A percentile compares a stretch with the other conserved stretches of the same genome.
These are phyloP conservation scores for Antitrichia curtipendula DNA, from an alignment of 225 moss, liverwort and hornwort genomes.

Conservation along the genomic window DNA sequence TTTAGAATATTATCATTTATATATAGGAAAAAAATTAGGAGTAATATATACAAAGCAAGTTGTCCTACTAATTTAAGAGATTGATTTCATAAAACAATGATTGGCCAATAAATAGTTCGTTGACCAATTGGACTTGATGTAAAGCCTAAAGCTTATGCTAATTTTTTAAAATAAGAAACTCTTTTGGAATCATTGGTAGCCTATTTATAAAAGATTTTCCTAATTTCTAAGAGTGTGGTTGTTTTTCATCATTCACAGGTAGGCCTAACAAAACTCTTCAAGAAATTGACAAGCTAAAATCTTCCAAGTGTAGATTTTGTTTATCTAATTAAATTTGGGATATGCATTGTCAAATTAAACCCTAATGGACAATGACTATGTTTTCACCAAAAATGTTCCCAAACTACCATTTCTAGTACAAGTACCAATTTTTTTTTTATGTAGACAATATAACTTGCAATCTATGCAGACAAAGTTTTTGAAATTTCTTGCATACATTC, in stretches of 20 bases:
- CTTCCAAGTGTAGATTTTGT: no score
- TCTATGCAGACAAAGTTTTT: no score
- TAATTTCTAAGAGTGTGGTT: no score
- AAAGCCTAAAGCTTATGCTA: not conserved
- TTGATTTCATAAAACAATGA: not conserved
- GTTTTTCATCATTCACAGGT: not conserved
- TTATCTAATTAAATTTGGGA: no score
- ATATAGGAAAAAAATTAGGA: not conserved
- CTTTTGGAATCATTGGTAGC: not conserved
- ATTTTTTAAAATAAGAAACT: not conserved
- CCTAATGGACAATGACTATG: no score
- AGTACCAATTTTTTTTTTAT: no score
- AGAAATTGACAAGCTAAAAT: no score
- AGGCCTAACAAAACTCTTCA: not conserved
- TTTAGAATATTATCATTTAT: not conserved
- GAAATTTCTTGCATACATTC: no score
- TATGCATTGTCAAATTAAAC: not conserved
- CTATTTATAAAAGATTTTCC: no score
- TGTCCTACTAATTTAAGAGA: not conserved
- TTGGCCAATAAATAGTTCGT: not conserved
- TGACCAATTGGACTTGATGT: not conserved
- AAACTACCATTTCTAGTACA: no score
- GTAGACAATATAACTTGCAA: no score
- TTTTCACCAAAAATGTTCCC: no score
- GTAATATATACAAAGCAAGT: accelerated